Base-by-base conservation (phyloP, 371 early-diverging fungal genomes). In the Actinomortierella ambigua region DNA sequence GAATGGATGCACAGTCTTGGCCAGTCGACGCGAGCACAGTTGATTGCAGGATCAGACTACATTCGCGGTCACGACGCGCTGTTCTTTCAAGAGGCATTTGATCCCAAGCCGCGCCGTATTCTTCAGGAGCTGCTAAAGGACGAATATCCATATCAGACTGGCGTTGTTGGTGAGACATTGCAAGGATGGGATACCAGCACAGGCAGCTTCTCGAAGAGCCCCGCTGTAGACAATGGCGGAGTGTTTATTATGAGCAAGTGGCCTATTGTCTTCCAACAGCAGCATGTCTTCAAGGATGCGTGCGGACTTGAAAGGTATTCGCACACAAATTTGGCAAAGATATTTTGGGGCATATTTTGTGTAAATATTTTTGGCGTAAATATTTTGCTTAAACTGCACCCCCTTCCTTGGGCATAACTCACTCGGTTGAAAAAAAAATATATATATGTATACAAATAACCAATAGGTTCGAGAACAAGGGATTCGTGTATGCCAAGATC, bases 1-100 rank as follows among this genome's bases (percentile, higher is more conserved):
- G 34, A 34, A 34, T 34, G 34, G 34, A 11, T 11, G 34, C 4
- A 34, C 34, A 34, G 34, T 11, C 34, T 34, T 4, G 34, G 34
- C 4, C 34, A 34, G 34, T 34, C 34, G 34, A 55, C 55, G 1
- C 61, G 71, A 14, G 71, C 71, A 1, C 39, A 55, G 18, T 48
- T 62, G 27, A 62, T 71, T 27, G 51, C 59, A 34, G 54, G 47
- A 20, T 61, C 71, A 13, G 56, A 65, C 53, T 71, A 65, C 47
- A 41, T 65, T 59, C 65, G 59, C 56, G 40, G 61, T 47, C 71
- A 71, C 41, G 71, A 71, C 50, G 63, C 65, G 18, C 1, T 71
- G 23, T 59, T 71, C 17, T 14, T 71, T 9, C 53, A 71, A 22
- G 71, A 71, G 24, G 61, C 62, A 48, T 71, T 61, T 20, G 71